phyloP scores from a whole-genome alignment of 2,329 filamentous ascomycete genomes.

The Incumbomyces lentus region DNA sequence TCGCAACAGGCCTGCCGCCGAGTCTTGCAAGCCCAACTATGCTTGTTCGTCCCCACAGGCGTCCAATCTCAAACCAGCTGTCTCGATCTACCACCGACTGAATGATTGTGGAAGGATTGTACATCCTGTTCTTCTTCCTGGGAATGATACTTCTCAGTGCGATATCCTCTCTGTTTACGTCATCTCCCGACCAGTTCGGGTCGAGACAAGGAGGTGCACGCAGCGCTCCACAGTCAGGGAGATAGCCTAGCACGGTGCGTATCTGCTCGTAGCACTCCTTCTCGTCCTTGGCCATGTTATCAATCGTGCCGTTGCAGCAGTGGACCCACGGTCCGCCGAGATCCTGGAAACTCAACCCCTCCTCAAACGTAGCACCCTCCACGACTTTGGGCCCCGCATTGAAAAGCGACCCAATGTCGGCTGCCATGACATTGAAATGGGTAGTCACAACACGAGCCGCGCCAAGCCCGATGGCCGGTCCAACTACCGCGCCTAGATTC shows the following conservation, averaged over 20 bases:
- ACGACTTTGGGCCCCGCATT: conserved; percentile 57
- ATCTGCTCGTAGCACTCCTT: conserved; percentile 53
- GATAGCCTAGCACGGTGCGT: conserved; percentile 44
- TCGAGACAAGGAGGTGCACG: conserved; percentile 42
- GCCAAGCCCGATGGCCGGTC: conserved; percentile 51
- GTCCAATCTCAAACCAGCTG: conserved; percentile 55
- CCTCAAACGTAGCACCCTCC: conserved; percentile 53
- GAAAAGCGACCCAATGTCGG: conserved; percentile 50
- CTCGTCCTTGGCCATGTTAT: conserved; percentile 52
- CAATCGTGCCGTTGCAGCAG: conserved; percentile 56
- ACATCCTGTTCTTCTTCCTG: conserved; percentile 48
- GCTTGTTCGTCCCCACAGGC: conserved; percentile 51
- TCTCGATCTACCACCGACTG: conserved; percentile 44
- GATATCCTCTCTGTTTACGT: conserved; percentile 39
- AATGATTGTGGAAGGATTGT: conserved; percentile 49
- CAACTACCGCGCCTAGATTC: conserved; percentile 53
- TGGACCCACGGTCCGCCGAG: conserved; percentile 52
- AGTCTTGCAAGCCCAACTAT: conserved; percentile 52
- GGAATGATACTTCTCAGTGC: conserved; percentile 48
- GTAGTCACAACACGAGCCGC: conserved; percentile 52
- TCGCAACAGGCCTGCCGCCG: conserved; percentile 46
- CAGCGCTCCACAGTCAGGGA: conserved; percentile 46
- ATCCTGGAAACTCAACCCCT: conserved; percentile 48
- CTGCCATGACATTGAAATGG: conserved; percentile 58
- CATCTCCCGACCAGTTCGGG: conserved; percentile 32